Evolutionary conservation across 148 eudicot genomes (phyloP).

Genomic region (Rhododendron williamsianum): DNA sequence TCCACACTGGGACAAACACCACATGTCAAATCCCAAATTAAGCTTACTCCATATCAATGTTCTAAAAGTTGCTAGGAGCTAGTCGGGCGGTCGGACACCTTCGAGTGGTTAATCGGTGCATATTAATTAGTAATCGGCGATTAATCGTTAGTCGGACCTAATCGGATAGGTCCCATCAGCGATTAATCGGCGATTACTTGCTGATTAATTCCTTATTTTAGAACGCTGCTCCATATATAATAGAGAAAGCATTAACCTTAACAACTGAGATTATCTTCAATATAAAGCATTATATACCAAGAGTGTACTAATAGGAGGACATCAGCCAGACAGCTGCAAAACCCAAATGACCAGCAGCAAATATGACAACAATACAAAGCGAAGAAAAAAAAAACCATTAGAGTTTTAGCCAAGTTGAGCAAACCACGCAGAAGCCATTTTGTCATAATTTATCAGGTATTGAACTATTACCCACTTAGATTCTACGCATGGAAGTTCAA

Average conservation of each 20-base stretch:
- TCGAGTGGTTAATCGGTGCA: no score
- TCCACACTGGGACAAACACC: conserved; percentile 30
- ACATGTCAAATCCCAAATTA: background rate
- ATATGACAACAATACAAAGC: background rate
- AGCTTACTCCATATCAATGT: background rate
- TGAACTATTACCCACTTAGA: background rate
- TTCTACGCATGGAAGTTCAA: background rate
- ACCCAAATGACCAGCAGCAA: background rate
- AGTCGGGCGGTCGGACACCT: no score
- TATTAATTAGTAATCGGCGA: no score
- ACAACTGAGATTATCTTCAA: background rate
- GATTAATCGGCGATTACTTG: no score
- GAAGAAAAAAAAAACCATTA: background rate
- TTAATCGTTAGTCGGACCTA: no score
- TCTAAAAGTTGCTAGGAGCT: no score
- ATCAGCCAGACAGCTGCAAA: background rate
- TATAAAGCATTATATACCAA: background rate
- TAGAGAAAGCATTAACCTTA: background rate
- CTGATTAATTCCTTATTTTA: no score
- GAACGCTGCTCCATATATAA: no score
- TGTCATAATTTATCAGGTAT: no score
- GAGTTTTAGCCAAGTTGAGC: background rate
- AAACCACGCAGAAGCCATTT: background rate
- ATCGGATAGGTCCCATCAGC: no score
- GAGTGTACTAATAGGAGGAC: background rate